Base-by-base conservation (phyloP, 805 yeast genomes). In the Metahyphopichia silvanorum region DNA sequence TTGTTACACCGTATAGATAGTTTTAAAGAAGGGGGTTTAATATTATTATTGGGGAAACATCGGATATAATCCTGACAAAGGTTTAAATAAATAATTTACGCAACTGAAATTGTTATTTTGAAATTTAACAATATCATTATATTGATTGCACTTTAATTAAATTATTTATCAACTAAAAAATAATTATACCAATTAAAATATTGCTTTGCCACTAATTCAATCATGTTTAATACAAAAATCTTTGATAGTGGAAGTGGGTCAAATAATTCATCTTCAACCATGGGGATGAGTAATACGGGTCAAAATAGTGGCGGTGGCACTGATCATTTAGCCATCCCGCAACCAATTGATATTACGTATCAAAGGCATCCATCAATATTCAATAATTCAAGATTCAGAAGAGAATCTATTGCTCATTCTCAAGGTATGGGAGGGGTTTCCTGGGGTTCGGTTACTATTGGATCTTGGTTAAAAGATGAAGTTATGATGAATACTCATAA, bases 381-480 rank as follows among this genome's bases (percentile, higher is more conserved):
- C 43, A 63, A 60, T 47, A 64, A 63, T 44, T 54, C 57, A 22
- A 47, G 69, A 42, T 75, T 88, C 42, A 76, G 95, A 52, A 71
- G 97, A 43, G 98, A 91, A 49, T 79, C 89, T 37, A 79, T 93
- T 37, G 96, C 97, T 19, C 98, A 91, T 56, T 83, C 96, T 2
- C 96, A 87, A 55, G 98, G 98, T 8, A 86, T 93, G 82, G 98
- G 98, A 27, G 98, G 98, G 29, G 85, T 91, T 21, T 82, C 95
- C 6, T 91, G 97, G 96, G 98, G 98, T 15, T 88, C 95, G 3
- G 78, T 89, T 36, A 83, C 95, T 17, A 88, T 91, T 19, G 97
- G 97, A 10, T 81, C 93, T 11, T 91, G 98, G 98, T 68, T 91
- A 16, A 84, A 88, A 53, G 98, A 91, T 57, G 98, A 91, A 52